Base-by-base conservation (phyloP, 176 grass and related monocot species). In the Hyparrhenia diplandra region DNA sequence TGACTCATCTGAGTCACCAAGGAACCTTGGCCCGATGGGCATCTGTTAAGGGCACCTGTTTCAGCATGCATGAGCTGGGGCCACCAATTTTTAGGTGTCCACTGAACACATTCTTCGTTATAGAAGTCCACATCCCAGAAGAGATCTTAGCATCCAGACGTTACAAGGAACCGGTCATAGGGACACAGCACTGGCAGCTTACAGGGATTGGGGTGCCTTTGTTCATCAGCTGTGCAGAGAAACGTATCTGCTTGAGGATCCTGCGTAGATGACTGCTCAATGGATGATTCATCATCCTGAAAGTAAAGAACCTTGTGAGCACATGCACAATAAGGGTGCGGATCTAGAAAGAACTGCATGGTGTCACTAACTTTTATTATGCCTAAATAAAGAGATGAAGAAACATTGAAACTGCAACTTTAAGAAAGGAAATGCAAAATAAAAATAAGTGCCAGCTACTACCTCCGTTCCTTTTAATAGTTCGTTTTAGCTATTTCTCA, bases 161-260 rank as follows among this genome's bases (percentile, higher is more conserved):
- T 66, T 67, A 87, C 69, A 13, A 92, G 83, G 72, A 97, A 97
- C 62, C 85, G 86, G 36, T 97, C 94, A 25, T 92, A 97, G 12
- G 94, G 92, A 81, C 80, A 92, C 64, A 91, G 64, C 35, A 89
- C 87, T 20, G 94, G 94, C 6, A 97, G 83, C 80, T 82, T 92
- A 75, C 78, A 97, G 35, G 88, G 82, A 76, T 75, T 84, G 37
- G 80, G 75, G 63, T 89, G 17, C 6, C 45, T 77, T 61, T 92
- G 73, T 83, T 88, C 85, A 61, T 86, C 87, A 67, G 31, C 24
- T 31, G 72, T 40, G 39, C 64, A 78, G 13, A 79, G 66, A 66
- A 77, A 45, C 4, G 54, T 66, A 39, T 32, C 82, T 58, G 30
- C 64, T 59, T 83, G 64, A 84, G 83, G 78, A 40, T 42, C 70